Evolutionary conservation across 2,329 filamentous ascomycete genomes (phyloP).

Genomic region (Diplodia sapinea): DNA sequence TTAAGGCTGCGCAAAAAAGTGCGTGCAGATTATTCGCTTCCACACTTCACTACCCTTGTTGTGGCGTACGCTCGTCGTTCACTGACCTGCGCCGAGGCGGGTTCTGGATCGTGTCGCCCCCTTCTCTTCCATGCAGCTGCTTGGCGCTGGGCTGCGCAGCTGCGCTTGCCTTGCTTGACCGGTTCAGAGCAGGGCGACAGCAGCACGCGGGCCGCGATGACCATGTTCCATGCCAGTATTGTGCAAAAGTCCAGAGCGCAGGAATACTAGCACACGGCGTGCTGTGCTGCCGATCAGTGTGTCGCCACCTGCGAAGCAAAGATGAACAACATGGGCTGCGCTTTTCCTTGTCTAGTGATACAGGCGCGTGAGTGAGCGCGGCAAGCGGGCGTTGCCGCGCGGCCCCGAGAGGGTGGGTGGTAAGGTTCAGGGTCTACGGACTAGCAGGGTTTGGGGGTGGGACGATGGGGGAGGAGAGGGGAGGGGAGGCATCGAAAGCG

Average conservation of each 20-base stretch:
- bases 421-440: not conserved
- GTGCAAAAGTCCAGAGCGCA: not conserved
- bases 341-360: not conserved
- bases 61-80: not conserved
- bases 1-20: conserved; percentile 14
- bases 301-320: not conserved
- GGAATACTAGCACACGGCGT: not conserved
- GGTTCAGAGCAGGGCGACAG: not conserved
- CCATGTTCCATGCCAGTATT: not conserved
- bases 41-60: not conserved
- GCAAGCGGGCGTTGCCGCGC: conserved; percentile 11
- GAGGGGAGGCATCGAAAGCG: not conserved
- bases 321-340: not conserved
- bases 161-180: conserved; percentile 7
- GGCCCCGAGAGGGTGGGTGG: conserved; percentile 10
- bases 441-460: not conserved
- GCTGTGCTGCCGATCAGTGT: not conserved
- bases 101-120: not conserved
- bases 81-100: not conserved
- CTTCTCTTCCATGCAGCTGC: not conserved
- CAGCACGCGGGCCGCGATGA: not conserved
- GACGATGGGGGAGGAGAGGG: not conserved
- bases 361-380: not conserved
- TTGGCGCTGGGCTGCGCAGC: not conserved
- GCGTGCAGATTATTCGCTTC: not conserved